These are phyloP conservation scores for Claviceps sorghi DNA, from an alignment of 2,329 filamentous ascomycete species.

Conservation along the genomic window DNA sequence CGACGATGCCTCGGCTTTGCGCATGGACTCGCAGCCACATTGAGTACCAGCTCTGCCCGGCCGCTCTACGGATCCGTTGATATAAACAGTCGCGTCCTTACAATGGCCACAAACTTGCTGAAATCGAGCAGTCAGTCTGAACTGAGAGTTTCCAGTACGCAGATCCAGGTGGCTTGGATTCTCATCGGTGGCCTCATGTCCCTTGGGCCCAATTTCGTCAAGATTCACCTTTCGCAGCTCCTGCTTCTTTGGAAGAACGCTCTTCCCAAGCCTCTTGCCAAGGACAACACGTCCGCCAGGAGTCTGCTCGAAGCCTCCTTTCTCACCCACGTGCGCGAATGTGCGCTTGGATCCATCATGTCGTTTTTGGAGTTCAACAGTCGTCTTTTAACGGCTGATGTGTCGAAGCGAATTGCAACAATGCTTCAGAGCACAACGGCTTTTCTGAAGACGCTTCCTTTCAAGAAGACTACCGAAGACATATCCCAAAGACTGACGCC, in stretches of 20 bases:
- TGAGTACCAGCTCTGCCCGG: slow-evolving; percentile 77
- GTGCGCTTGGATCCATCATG: slow-evolving; percentile 77
- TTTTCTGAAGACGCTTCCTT: slow-evolving; percentile 73
- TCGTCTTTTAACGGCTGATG: slow-evolving; percentile 79
- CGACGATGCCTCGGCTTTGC: slow-evolving; percentile 80
- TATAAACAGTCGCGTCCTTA: slow-evolving; percentile 80
- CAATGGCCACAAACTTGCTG: slow-evolving; percentile 78
- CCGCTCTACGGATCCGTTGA: slow-evolving; percentile 91
- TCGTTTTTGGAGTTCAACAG: slow-evolving; percentile 91
- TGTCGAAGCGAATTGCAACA: slow-evolving; percentile 77
- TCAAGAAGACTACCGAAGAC: slow-evolving; percentile 76
- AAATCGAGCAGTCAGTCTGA: slow-evolving; percentile 90
- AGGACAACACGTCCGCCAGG: slow-evolving; percentile 73
- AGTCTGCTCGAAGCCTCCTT: slow-evolving; percentile 84
- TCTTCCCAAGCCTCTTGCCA: slow-evolving; percentile 81
- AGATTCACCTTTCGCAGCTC: slow-evolving; percentile 90
- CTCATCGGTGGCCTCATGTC: slow-evolving; percentile 94
- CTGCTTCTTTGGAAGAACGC: slow-evolving; percentile 95
- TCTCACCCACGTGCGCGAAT: slow-evolving; percentile 86
- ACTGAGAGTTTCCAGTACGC: slow-evolving; percentile 76
- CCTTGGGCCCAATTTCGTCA: slow-evolving; percentile 92
- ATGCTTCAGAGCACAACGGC: slow-evolving; percentile 93
- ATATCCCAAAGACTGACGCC: slow-evolving; percentile 70
- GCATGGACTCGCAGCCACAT: slow-evolving; percentile 75
- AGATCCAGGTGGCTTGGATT: slow-evolving; percentile 96